A percentile compares a stretch with the other conserved stretches of the same genome.
Evolutionary conservation across 2,329 filamentous ascomycete genomes (phyloP).

Genomic region (Colletotrichum tropicicola): DNA sequence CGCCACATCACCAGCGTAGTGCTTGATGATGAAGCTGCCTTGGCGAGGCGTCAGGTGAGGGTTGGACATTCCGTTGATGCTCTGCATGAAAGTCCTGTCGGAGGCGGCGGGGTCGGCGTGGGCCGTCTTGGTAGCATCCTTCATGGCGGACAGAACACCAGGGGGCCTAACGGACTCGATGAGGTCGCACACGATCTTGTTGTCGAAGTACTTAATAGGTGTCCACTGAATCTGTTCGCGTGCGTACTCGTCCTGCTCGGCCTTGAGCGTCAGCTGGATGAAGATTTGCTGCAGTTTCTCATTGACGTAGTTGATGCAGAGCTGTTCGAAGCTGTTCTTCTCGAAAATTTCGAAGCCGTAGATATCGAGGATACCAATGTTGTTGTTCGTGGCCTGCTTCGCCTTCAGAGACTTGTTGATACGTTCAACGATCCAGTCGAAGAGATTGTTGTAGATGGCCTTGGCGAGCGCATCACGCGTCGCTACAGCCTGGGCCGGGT

Average conservation of each 20-base stretch:
- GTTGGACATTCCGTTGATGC: slow-evolving; percentile 90
- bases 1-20: slow-evolving; percentile 96
- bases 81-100: slow-evolving; percentile 94
- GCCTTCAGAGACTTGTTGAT: slow-evolving; percentile 90
- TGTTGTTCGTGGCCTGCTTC: slow-evolving; percentile 78
- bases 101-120: slow-evolving; percentile 94
- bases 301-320: slow-evolving; percentile 99
- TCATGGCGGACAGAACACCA: slow-evolving; percentile 93
- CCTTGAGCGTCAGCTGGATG: slow-evolving; percentile 95
- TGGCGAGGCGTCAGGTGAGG: slow-evolving; percentile 91
- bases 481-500: slow-evolving; percentile 84
- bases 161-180: slow-evolving; percentile 93
- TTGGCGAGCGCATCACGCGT: slow-evolving; percentile 93
- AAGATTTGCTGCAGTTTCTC: slow-evolving; percentile 99
- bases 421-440: slow-evolving; percentile 97
- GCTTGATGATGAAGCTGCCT: slow-evolving; percentile 97
- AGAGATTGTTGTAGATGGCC: slow-evolving; percentile 97
- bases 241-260: slow-evolving; percentile 97
- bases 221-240: slow-evolving; percentile 98
- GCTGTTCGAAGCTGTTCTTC: slow-evolving; percentile 97
- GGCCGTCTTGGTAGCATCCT: slow-evolving; percentile 98
- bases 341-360: slow-evolving; percentile 99
- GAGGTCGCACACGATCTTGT: slow-evolving; percentile 97
- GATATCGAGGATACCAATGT: slow-evolving; percentile 97
- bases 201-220: slow-evolving; percentile 99